Base-by-base conservation (phyloP, 2,329 filamentous ascomycete species). In the Periconia sp. region DNA sequence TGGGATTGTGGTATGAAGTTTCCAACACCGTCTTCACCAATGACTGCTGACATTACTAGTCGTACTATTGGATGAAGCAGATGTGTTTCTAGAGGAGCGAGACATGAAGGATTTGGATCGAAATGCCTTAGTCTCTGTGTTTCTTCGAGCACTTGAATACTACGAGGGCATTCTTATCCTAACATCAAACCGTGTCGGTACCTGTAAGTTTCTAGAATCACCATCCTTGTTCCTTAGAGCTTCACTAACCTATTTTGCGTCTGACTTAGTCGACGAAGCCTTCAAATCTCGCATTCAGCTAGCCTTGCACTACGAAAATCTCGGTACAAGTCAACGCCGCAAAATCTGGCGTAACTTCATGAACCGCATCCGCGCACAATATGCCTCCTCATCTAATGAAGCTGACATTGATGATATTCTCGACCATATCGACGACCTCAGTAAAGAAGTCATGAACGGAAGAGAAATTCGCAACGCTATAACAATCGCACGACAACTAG, bases 71-170 rank as follows among this genome's bases (percentile, higher is more conserved):
- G 53, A 58, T 31, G 55, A 56, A 21, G 53, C 53, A n/a, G 55
- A 84, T 42, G 78, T 83, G 10, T 84, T 81, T 63, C 73, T 84
- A 9, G 78, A 81, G 62, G 62, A 73, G 34, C 74, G 80, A 3
- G 48, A 19, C 3, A 22, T 38, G 13, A 34, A 26, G 2, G 51
- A 50, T 18, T 17, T 61, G 1, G 42, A 56, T 16, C 40, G 55
- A 5, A 61, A 60, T 23, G 49, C 54, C 3, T 37, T 59, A 2
- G 52, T 62, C 1, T 57, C 50, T 2, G 50, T 61, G 3, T 51
- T 62, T 22, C 49, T 75, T 2, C 61, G 73, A 2, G 49, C 63
- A 0, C 46, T 75, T 9, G 73, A 76, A 23, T 74, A 73, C 43
- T 74, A 69, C 46, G 48, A 64, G 11, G 73, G 73, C 3, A 70